phyloP scores from a whole-genome alignment of 371 early-diverging fungal species.

The Apophysomyces ossiformis region DNA sequence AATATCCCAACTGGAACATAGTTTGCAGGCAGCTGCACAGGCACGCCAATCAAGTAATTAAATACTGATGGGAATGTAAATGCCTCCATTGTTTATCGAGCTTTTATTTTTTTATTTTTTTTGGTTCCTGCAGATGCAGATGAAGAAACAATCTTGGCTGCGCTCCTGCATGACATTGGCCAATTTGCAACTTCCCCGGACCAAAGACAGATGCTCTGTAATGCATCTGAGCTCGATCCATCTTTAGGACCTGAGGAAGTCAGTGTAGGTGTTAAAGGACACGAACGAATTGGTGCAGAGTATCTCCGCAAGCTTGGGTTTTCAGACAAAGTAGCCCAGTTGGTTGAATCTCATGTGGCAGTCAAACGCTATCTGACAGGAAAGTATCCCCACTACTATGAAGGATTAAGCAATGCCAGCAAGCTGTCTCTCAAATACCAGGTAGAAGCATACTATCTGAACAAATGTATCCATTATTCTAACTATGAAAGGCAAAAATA shows the following conservation, averaged over 20 bases:
- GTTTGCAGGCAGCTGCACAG: conserved; percentile 53
- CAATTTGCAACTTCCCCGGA: conserved; percentile 52
- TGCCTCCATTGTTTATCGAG: background rate
- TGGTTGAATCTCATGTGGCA: conserved; percentile 60
- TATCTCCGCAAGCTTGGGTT: conserved; percentile 56
- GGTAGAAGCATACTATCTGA: conserved; percentile 17
- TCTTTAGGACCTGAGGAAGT: conserved; percentile 15
- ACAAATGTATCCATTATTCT: background rate
- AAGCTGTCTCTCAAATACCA: conserved; percentile 59
- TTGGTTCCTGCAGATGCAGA: conserved; percentile 37
- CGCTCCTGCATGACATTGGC: conserved; percentile 62
- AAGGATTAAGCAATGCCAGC: conserved; percentile 49
- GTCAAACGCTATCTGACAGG: conserved; percentile 61
- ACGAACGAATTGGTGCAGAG: conserved; percentile 56
- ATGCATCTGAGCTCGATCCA: conserved; percentile 37
- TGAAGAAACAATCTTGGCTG: conserved; percentile 56
- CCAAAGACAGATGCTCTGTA: conserved; percentile 52
- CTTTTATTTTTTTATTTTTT: background rate
- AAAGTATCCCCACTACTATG: conserved; percentile 46
- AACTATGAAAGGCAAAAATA: background rate
- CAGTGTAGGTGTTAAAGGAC: conserved; percentile 53
- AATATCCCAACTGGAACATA: conserved; percentile 59
- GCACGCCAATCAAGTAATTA: conserved; percentile 41
- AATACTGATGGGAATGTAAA: background rate
- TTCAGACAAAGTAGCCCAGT: conserved; percentile 47